phyloP scores from a whole-genome alignment of 2,329 filamentous ascomycete species.

The Sporothrix sp. region DNA sequence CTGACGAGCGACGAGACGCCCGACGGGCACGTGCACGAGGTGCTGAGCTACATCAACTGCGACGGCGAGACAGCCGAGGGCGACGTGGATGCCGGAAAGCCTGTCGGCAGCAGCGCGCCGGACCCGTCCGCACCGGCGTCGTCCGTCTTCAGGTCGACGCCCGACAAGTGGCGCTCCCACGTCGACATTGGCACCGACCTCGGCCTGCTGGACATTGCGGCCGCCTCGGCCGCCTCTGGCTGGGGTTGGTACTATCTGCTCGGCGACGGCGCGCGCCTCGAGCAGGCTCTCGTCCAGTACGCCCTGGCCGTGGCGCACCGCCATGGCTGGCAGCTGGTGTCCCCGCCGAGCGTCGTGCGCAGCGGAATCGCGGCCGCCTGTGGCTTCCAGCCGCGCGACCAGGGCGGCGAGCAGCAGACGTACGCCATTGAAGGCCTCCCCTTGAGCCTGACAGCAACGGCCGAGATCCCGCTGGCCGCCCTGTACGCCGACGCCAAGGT shows the following conservation, averaged over 20 bases:
- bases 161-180: slow-evolving; percentile 59
- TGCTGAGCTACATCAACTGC: slow-evolving; percentile 73
- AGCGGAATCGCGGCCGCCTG: slow-evolving; percentile 82
- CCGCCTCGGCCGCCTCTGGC: slow-evolving; percentile 69
- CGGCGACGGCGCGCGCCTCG: slow-evolving; percentile 86
- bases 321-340: slow-evolving; percentile 68
- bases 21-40: slow-evolving; percentile 48
- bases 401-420: slow-evolving; percentile 83
- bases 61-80: slow-evolving; percentile 36
- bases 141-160: slow-evolving; percentile 21
- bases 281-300: slow-evolving; percentile 87
- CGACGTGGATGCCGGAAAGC: slow-evolving; percentile 12
- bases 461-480: slow-evolving; percentile 87
- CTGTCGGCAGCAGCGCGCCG: too few species aligned
- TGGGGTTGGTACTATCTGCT: slow-evolving; percentile 98
- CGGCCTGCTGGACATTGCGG: slow-evolving; percentile 82
- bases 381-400: slow-evolving; percentile 88
- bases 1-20: slow-evolving; percentile 71
- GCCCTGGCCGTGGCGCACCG: slow-evolving; percentile 63
- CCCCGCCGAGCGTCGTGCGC: slow-evolving; percentile 86
- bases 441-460: slow-evolving; percentile 73
- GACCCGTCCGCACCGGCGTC: slow-evolving; percentile 6
- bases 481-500: slow-evolving; percentile 72
- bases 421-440: slow-evolving; percentile 69
- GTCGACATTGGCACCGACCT: slow-evolving; percentile 78